Evolutionary conservation across 1,284 basidiomycete species (phyloP).

Genomic region (Malassezia sympodialis): DNA sequence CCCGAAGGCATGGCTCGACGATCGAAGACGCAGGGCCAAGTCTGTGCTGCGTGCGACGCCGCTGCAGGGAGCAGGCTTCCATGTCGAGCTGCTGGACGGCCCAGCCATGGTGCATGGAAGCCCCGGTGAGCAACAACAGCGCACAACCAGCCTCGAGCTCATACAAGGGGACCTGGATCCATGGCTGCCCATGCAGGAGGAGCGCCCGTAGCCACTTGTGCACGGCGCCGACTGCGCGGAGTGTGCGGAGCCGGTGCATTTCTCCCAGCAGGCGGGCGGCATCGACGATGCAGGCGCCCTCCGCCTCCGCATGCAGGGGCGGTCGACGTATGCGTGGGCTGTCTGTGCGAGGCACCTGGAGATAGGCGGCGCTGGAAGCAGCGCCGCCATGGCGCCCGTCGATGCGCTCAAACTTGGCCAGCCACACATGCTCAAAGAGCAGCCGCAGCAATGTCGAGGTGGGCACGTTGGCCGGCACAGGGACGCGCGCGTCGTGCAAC

Average conservation of each 20-base stretch:
- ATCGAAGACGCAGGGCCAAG: background rate
- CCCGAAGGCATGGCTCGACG: background rate
- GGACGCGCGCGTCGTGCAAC: background rate
- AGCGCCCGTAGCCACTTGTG: constrained; percentile 7
- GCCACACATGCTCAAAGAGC: background rate
- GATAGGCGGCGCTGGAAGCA: background rate
- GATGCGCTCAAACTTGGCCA: background rate
- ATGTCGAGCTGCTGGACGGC: background rate
- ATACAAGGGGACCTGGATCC: constrained; percentile 6
- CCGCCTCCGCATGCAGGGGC: background rate
- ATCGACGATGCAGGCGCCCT: constrained; percentile 3
- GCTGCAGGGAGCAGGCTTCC: background rate
- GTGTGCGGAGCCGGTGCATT: background rate
- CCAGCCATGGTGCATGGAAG: background rate
- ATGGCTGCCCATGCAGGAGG: constrained; percentile 1
- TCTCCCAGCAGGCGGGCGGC: constrained; percentile 14
- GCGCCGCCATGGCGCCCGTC: background rate
- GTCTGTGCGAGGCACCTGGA: background rate
- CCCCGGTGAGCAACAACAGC: constrained; percentile 8
- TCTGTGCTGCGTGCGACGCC: background rate
- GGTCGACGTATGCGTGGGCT: background rate
- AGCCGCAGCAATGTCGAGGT: constrained; percentile 4
- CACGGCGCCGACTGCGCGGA: background rate
- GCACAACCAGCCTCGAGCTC: constrained; percentile 17
- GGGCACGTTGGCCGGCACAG: background rate